A percentile compares a stretch with the other conserved stretches of the same genome.
phyloP scores from a whole-genome alignment of 768 basidiomycete genomes.

The Hygrophorus russula region DNA sequence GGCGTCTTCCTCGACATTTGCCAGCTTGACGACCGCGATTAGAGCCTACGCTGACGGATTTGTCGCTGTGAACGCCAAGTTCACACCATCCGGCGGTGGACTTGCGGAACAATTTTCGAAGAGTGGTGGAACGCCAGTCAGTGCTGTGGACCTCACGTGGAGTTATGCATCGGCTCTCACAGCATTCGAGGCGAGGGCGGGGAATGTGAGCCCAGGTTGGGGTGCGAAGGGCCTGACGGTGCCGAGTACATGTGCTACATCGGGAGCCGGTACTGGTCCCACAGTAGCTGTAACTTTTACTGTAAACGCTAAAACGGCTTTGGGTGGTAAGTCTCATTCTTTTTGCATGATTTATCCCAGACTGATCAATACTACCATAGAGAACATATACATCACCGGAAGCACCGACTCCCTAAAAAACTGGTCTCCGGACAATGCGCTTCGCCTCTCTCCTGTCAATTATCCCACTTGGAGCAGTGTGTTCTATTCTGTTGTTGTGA shows the following conservation, averaged over 20 bases:
- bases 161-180: conserved; percentile 65
- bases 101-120: conserved; percentile 56
- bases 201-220: conserved; percentile 43
- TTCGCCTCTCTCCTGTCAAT: conserved; percentile 38
- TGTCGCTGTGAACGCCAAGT: conserved; percentile 40
- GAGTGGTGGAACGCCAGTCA: conserved; percentile 36
- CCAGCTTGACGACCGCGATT: conserved; percentile 35
- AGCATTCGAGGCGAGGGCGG: conserved; percentile 39
- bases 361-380: conserved; percentile 19
- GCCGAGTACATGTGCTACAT: conserved; percentile 29
- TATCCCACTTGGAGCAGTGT: conserved; percentile 64
- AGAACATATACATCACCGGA: conserved; percentile 61
- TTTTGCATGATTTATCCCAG: background rate
- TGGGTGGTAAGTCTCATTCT: conserved; percentile 35
- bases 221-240: conserved; percentile 48
- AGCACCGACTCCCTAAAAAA: conserved; percentile 40
- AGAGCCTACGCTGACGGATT: conserved; percentile 57
- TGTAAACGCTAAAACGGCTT: conserved; percentile 46
- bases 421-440: conserved; percentile 51
- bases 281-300: conserved; percentile 51
- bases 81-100: conserved; percentile 49
- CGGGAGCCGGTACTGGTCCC: conserved; percentile 3
- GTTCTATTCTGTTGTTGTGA: conserved; percentile 16
- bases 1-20: conserved; percentile 35
- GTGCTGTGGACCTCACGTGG: conserved; percentile 66